Percentiles rank a stretch among this genome's conserved stretches.
phyloP scores from a whole-genome alignment of 306 rosid species.

The Rosa persica region DNA sequence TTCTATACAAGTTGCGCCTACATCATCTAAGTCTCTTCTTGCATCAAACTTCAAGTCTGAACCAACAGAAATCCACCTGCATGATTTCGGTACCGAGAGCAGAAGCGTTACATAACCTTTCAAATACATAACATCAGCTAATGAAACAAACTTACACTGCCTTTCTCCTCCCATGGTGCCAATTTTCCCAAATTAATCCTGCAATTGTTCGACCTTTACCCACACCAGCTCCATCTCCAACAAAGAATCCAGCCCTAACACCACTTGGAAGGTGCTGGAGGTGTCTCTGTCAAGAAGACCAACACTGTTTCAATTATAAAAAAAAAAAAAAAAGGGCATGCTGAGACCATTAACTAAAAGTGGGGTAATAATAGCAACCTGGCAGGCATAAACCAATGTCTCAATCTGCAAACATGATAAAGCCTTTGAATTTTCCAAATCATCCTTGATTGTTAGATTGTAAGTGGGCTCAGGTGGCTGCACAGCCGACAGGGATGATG shows the following conservation, averaged over 20 bases:
- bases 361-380: conserved; percentile 62
- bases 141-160: conserved; percentile 66
- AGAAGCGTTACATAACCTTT: conserved; percentile 38
- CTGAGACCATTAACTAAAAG: conserved; percentile 23
- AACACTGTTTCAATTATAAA: conserved; percentile 38
- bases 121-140: conserved; percentile 1
- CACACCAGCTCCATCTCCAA: conserved; percentile 99
- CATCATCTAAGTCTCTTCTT: conserved; percentile 95
- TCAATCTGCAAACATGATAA: conserved; percentile 98
- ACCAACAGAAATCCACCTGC: conserved; percentile 99
- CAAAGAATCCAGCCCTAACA: conserved; percentile 84
- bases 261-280: conserved; percentile 74
- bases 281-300: conserved; percentile 76
- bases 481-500: conserved; percentile 94
- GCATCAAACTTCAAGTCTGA: conserved; percentile 99
- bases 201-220: conserved; percentile 99
- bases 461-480: conserved; percentile 99
- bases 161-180: conserved; percentile 81
- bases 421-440: conserved; percentile 61
- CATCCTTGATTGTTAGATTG: conserved; percentile 65
- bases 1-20: conserved; percentile 67
- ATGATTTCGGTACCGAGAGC: conserved; percentile 38
- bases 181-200: conserved; percentile 95
- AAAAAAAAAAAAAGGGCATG: too few species aligned
- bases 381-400: conserved; percentile 93